A percentile compares a stretch with the other conserved stretches of the same genome.
Evolutionary conservation across 306 rosid genomes (phyloP).

Genomic region (Prosopis cineraria): DNA sequence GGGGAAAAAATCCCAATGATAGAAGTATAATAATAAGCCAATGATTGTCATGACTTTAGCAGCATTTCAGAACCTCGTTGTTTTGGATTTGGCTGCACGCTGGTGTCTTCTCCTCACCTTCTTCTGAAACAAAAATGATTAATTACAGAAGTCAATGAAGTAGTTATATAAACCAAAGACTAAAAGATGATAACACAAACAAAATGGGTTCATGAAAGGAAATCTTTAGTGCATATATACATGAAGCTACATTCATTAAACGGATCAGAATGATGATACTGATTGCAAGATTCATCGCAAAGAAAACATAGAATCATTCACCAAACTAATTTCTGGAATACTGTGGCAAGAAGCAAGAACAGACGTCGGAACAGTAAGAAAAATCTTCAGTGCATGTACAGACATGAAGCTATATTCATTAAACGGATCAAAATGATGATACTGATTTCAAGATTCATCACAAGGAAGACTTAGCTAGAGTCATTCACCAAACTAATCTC

Average conservation of each 20-base stretch:
- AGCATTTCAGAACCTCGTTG: constrained; percentile 45
- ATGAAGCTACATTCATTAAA: neutral
- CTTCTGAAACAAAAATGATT: constrained; percentile 38
- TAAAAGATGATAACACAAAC: neutral
- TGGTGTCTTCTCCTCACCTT: constrained; percentile 34
- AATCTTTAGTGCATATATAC: too few species aligned
- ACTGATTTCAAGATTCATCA: too few species aligned
- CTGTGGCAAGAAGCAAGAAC: too few species aligned
- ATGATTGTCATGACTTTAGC: constrained; percentile 14
- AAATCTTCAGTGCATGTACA: too few species aligned
- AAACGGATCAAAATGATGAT: neutral
- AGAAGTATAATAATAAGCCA: neutral
- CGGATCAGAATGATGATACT: neutral
- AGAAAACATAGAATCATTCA: neutral
- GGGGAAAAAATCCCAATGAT: neutral
- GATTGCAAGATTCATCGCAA: too few species aligned
- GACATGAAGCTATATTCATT: neutral
- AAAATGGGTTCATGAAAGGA: neutral
- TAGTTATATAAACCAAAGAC: neutral
- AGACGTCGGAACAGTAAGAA: neutral
- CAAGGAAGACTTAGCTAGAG: neutral
- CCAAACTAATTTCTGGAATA: neutral
- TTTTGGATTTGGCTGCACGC: constrained; percentile 30
- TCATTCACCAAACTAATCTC: neutral
- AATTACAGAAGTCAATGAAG: neutral